phyloP scores from a whole-genome alignment of 2,329 filamentous ascomycete species.

The Fonsecaea nubica region DNA sequence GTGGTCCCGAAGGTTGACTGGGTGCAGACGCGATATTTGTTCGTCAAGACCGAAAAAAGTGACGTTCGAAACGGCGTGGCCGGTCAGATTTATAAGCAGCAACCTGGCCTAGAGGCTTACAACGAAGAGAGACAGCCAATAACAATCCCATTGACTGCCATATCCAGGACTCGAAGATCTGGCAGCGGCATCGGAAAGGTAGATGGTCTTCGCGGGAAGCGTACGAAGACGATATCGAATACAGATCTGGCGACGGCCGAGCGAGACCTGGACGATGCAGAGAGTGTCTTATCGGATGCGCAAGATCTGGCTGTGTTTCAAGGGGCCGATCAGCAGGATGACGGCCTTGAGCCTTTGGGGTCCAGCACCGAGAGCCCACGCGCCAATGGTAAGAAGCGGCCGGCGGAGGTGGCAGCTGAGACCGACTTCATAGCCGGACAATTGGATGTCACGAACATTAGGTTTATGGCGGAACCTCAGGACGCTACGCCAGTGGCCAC shows the following conservation, averaged over 20 bases:
- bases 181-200: slow-evolving; percentile 22
- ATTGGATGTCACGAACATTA: slow-evolving; percentile 67
- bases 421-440: slow-evolving; percentile 72
- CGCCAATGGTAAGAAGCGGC: slow-evolving; percentile 19
- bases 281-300: slow-evolving; percentile 51
- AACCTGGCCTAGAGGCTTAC: slow-evolving; percentile 46
- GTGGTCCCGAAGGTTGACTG: slow-evolving; percentile 80
- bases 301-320: slow-evolving; percentile 55
- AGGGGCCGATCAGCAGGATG: background rate
- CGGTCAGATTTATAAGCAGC: slow-evolving; percentile 35
- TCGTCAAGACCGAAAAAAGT: slow-evolving; percentile 57
- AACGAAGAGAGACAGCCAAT: slow-evolving; percentile 51
- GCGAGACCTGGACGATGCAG: slow-evolving; percentile 32
- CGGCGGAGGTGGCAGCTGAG: slow-evolving; percentile 7
- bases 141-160: slow-evolving; percentile 60
- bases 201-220: slow-evolving; percentile 31
- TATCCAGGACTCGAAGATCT: slow-evolving; percentile 54
- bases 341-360: background rate
- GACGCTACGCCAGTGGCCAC: slow-evolving; percentile 70
- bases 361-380: background rate
- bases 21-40: slow-evolving; percentile 88
- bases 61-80: slow-evolving; percentile 23
- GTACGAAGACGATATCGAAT: slow-evolving; percentile 27
- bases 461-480: slow-evolving; percentile 67
- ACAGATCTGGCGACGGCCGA: slow-evolving; percentile 31